Percentiles rank a stretch among this genome's conserved stretches.
These are phyloP conservation scores for Boletus sp. DNA, from an alignment of 768 basidiomycete genomes.

Conservation along the genomic window DNA sequence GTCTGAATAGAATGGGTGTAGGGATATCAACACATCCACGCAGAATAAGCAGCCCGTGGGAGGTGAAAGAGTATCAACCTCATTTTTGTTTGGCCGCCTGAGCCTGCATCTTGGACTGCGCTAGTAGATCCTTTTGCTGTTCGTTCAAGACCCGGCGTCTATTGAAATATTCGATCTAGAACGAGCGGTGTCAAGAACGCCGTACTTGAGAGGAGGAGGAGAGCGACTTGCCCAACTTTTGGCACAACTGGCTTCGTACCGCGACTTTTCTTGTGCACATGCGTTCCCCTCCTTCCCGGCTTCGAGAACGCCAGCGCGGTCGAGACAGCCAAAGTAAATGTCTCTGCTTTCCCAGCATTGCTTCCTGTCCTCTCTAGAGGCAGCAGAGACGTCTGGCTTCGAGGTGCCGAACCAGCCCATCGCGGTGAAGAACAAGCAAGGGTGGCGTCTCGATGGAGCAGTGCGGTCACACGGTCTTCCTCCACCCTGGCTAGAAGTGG, in stretches of 20 bases:
- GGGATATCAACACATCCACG: slow-evolving; percentile 2
- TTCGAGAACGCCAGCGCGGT: slow-evolving; percentile 61
- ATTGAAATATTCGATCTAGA: slow-evolving; percentile 92
- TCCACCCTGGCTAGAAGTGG: not conserved
- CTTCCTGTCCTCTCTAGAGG: slow-evolving; percentile 63
- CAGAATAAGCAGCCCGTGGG: not conserved
- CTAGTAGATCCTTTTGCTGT: slow-evolving; percentile 69
- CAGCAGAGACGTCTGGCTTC: slow-evolving; percentile 38
- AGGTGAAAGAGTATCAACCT: not conserved
- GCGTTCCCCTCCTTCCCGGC: slow-evolving; percentile 66
- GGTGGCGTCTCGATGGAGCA: slow-evolving; percentile 3
- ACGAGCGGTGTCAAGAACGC: not conserved
- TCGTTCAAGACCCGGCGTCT: slow-evolving; percentile 80
- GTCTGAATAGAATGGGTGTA: not conserved
- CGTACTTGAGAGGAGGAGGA: not conserved
- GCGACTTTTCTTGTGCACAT: slow-evolving; percentile 54
- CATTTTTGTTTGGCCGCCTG: slow-evolving; percentile 26
- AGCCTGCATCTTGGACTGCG: slow-evolving; percentile 40
- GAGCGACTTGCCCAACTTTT: slow-evolving; percentile 79
- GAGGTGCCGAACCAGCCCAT: slow-evolving; percentile 37
- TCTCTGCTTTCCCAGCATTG: slow-evolving; percentile 87
- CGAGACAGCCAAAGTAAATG: slow-evolving; percentile 81
- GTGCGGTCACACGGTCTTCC: slow-evolving; percentile 14
- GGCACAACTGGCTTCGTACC: slow-evolving; percentile 74
- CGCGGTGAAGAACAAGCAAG: not conserved